Evolutionary conservation across 108 stramenopile genomes (phyloP).

Genomic region (Skeletonema tropicum): DNA sequence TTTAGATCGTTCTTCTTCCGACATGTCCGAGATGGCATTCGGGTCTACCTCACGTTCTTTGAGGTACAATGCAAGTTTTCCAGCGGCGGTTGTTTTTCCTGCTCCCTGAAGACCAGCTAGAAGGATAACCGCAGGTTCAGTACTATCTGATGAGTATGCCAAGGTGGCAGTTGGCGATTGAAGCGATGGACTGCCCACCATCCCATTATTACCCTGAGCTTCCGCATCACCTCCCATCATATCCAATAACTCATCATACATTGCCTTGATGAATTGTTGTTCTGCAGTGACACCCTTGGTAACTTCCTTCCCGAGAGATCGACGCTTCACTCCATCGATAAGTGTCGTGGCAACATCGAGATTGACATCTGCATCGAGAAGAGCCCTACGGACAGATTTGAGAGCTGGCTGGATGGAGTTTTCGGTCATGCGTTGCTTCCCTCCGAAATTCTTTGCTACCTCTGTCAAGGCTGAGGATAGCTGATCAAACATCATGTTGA

Average conservation of each 20-base stretch:
- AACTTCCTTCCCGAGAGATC: constrained; percentile 85
- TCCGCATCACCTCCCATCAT: constrained; percentile 88
- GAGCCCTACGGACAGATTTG: constrained; percentile 85
- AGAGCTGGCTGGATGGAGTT: constrained; percentile 76
- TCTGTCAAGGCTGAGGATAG: constrained; percentile 73
- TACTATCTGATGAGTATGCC: constrained; percentile 45
- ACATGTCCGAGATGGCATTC: constrained; percentile 44
- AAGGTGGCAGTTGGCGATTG: constrained; percentile 66
- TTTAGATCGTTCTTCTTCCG: constrained; percentile 51
- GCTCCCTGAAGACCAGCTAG: constrained; percentile 96
- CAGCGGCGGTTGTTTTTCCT: constrained; percentile 95
- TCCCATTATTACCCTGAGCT: constrained; percentile 8
- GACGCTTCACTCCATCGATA: constrained; percentile 87
- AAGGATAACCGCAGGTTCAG: constrained; percentile 84
- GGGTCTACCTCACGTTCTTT: constrained; percentile 85
- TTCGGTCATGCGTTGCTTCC: constrained; percentile 85
- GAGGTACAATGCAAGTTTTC: constrained; percentile 90
- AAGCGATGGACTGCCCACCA: constrained; percentile 21
- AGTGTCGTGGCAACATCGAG: constrained; percentile 88
- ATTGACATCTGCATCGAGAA: constrained; percentile 92
- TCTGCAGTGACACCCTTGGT: constrained; percentile 89
- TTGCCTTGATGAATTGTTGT: constrained; percentile 94
- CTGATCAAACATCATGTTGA: constrained; percentile 91
- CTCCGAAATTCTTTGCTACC: constrained; percentile 72
- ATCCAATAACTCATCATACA: constrained; percentile 94